phyloP scores from a whole-genome alignment of 306 rosid species.

The Medicago ruthenica region DNA sequence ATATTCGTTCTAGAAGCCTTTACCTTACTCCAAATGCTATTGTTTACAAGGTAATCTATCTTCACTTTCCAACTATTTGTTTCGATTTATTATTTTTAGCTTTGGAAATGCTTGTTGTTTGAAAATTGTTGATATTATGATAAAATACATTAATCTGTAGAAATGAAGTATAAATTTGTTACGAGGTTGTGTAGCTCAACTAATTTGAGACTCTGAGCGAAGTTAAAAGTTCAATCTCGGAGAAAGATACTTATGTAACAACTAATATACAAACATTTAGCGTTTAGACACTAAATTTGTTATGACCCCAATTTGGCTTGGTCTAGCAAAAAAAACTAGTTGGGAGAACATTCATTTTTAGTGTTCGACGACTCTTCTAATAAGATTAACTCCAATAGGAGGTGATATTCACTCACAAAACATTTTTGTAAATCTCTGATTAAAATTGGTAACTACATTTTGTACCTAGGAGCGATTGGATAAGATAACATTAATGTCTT shows the following conservation, averaged over 20 bases:
- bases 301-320: neutral
- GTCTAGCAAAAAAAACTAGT: neutral
- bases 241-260: neutral
- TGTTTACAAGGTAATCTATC: constrained; percentile 65
- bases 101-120: neutral
- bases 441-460: neutral
- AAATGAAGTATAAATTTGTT: neutral
- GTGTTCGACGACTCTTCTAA: neutral
- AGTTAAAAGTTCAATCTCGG: neutral
- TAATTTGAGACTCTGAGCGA: neutral
- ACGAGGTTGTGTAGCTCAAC: neutral
- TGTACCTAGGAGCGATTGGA: neutral
- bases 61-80: neutral
- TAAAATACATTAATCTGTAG: neutral
- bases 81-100: neutral
- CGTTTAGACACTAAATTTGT: neutral
- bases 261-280: neutral
- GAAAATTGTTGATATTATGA: neutral
- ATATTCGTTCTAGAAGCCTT: constrained; percentile 68
- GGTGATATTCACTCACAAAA: neutral
- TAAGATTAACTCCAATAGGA: neutral
- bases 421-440: neutral
- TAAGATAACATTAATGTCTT: neutral
- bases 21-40: constrained; percentile 79
- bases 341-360: neutral